Evolutionary conservation across 2,329 filamentous ascomycete species (phyloP), one percentile per base, ranked within the genome.

Genomic region (Neofusicoccum ribis): DNA sequence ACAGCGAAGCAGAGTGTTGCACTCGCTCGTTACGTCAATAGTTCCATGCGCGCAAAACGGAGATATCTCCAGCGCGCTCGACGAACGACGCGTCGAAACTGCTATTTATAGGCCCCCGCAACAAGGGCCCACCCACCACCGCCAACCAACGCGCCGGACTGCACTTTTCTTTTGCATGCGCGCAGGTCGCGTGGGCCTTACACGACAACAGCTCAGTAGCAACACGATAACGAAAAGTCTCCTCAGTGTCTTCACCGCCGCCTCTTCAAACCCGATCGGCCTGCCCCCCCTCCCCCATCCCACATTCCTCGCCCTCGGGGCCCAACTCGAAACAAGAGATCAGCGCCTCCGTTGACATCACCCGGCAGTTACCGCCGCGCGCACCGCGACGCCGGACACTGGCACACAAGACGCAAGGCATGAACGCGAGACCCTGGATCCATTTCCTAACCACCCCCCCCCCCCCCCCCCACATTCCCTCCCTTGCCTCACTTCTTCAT

Each of bases 301-400:
- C 41, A 70, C 79, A 68, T 82, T 82, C 74, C 82, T 82, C 72
- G 78, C 82, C 64, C 73, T 78, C 2, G 78, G 78, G 78, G 27
- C 78, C 39, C 39, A 12, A 41, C n/a, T 20, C 43, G 43, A 54
- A 54, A 54, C 50, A 15, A 56, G 51, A 11, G 51, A 56, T 56
- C 51, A 43, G 36, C 37, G 51, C 51, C 14, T 31, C 27, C 20
- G 15, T 51, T 36, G 49, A 51, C 49, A 51, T 51, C 49, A 51
- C 9, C 23, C 49, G 49, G 49, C 31, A 51, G 49, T 31, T 39
- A n/a, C 50, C 50, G 50, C 34, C 15, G 5, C 31, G n/a, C 36
- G 12, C 41, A 14, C 43, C 37, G 14, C 8, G 14, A 9, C 37
- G 8, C 9, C 37, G 37, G 37, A 39, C 37, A 39, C 9, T 5